A percentile compares a stretch with the other conserved stretches of the same genome.
phyloP scores from a whole-genome alignment of 2,329 filamentous ascomycete species.

The Colletotrichum sojae region DNA sequence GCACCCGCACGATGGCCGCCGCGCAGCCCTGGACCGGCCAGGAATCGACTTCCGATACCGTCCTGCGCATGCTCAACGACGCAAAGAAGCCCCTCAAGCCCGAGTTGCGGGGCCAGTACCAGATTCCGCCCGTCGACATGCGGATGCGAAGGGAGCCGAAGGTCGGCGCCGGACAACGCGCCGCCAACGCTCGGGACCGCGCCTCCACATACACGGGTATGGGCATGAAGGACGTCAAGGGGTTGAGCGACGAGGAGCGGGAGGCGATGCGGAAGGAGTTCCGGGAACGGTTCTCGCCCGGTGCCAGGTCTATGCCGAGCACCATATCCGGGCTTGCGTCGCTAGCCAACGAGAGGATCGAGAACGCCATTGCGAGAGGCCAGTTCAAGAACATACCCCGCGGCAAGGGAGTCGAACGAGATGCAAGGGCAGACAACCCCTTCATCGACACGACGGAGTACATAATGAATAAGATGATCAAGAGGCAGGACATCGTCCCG shows the following conservation, averaged over 20 bases:
- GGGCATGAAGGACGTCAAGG: slow-evolving; percentile 61
- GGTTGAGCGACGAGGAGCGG: slow-evolving; percentile 78
- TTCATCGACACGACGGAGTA: slow-evolving; percentile 98
- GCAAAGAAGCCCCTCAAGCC: slow-evolving; percentile 78
- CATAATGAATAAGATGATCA: slow-evolving; percentile 98
- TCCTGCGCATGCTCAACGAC: slow-evolving; percentile 88
- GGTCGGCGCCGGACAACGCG: slow-evolving; percentile 61
- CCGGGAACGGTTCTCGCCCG: slow-evolving; percentile 83
- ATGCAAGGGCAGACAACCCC: slow-evolving; percentile 85
- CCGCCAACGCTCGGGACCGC: slow-evolving; percentile 70
- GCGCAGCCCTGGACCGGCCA: slow-evolving; percentile 83
- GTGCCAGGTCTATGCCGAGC: slow-evolving; percentile 80
- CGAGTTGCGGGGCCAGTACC: slow-evolving; percentile 61
- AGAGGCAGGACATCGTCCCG: slow-evolving; percentile 93
- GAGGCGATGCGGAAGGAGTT: slow-evolving; percentile 81
- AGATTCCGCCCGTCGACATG: slow-evolving; percentile 66
- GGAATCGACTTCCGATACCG: slow-evolving; percentile 81
- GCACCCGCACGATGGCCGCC: slow-evolving; percentile 77
- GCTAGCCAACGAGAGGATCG: slow-evolving; percentile 91
- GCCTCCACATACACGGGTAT: slow-evolving; percentile 66
- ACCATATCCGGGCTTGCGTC: slow-evolving; percentile 84
- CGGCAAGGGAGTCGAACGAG: slow-evolving; percentile 84
- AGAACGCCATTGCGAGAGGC: slow-evolving; percentile 91
- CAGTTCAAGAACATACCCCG: slow-evolving; percentile 89
- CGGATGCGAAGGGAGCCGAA: slow-evolving; percentile 58